phyloP scores from a whole-genome alignment of 2,329 filamentous ascomycete genomes.

The Trichoderma sp. region DNA sequence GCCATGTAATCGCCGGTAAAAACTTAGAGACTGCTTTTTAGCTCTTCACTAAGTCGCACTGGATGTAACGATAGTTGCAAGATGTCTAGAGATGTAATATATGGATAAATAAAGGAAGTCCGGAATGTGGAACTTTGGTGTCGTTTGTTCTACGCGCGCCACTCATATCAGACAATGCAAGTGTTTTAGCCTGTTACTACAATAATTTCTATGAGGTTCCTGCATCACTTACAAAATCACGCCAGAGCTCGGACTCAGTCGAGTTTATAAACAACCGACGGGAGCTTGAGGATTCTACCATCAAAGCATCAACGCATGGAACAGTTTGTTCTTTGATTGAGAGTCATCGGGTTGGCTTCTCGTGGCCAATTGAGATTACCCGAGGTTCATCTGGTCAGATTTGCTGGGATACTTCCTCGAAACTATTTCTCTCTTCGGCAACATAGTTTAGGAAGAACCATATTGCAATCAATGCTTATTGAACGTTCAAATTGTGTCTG shows the following conservation, averaged over 20 bases:
- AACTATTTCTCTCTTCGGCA: neutral
- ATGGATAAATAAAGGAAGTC: constrained; percentile 14
- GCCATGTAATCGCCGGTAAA: neutral
- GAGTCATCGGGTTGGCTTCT: too few species aligned
- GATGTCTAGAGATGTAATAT: constrained; percentile 1
- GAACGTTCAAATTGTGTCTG: neutral
- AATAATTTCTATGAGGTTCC: too few species aligned
- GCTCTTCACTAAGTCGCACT: neutral
- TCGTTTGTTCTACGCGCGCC: neutral
- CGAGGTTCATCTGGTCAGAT: too few species aligned
- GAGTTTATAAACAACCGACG: too few species aligned
- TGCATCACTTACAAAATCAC: too few species aligned
- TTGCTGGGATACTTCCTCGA: neutral
- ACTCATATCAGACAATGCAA: neutral
- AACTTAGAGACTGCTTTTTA: neutral
- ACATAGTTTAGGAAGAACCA: neutral
- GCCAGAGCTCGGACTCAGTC: too few species aligned
- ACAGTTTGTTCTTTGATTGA: too few species aligned
- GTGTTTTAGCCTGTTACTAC: constrained; percentile 20
- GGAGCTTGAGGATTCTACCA: too few species aligned
- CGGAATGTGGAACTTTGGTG: constrained; percentile 4
- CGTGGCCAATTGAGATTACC: too few species aligned
- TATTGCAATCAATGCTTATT: constrained; percentile 1
- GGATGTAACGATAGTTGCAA: neutral
- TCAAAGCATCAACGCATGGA: too few species aligned